Conservation (phyloP, 306 rosid genomes). For the Prunus mongolica region DNA sequence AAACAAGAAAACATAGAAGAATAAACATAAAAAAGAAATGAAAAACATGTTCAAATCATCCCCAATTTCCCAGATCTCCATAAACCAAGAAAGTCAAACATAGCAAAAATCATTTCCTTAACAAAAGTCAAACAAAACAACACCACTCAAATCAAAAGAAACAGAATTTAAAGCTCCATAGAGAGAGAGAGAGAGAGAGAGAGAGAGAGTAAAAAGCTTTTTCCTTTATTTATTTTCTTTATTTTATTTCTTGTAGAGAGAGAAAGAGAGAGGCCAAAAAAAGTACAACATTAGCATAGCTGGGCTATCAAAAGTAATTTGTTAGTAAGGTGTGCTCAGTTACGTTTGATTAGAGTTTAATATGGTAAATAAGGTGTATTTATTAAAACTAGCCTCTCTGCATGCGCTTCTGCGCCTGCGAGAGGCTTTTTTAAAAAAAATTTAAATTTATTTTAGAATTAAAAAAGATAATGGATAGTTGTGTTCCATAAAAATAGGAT, state of each 20-base stretch:
- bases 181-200: background rate
- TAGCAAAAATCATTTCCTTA: background rate
- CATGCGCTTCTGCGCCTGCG: too few species aligned
- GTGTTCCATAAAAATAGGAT: too few species aligned
- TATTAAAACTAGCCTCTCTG: too few species aligned
- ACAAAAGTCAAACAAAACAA: constrained; percentile 5
- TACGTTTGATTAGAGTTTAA: too few species aligned
- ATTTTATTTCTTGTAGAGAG: background rate
- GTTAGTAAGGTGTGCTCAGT: too few species aligned
- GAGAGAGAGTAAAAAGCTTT: background rate
- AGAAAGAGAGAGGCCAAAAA: constrained; percentile 26
- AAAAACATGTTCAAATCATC: constrained; percentile 7
- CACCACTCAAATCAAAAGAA: background rate
- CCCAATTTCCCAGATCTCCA: constrained; percentile 38
- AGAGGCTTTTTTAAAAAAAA: too few species aligned
- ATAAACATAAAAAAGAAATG: background rate
- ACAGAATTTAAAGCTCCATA: background rate
- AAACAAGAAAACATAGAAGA: constrained; percentile 8
- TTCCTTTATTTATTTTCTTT: background rate
- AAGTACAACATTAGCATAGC: constrained; percentile 18
- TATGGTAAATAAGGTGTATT: too few species aligned
- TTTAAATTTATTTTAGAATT: too few species aligned
- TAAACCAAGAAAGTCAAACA: constrained; percentile 1
- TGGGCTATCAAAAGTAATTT: constrained; percentile 30
- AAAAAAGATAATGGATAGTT: too few species aligned